These are phyloP conservation scores for Leavenworthia alabamica DNA, from an alignment of 345 rosid genomes.

Conservation along the genomic window DNA sequence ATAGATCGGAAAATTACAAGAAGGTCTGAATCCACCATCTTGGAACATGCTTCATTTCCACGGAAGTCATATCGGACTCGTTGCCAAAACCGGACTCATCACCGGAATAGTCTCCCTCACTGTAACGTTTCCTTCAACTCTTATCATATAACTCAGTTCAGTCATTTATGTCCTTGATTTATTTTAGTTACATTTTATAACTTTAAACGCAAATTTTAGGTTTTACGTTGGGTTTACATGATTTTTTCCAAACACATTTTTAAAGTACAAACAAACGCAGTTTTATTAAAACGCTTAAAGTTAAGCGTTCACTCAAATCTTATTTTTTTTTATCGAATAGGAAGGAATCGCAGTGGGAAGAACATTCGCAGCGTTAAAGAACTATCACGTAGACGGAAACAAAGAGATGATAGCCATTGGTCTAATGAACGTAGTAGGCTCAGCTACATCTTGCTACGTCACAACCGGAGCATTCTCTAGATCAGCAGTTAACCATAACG, in stretches of 20 bases:
- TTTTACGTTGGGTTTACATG: not conserved
- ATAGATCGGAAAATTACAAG: slow-evolving; percentile 78
- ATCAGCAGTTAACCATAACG: slow-evolving; percentile 90
- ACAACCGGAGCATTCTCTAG: slow-evolving; percentile 90
- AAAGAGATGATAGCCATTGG: slow-evolving; percentile 99
- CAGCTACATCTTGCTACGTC: slow-evolving; percentile 88
- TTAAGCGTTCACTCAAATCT: too few species aligned
- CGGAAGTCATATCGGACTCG: slow-evolving; percentile 65
- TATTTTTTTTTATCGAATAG: slow-evolving; percentile 35
- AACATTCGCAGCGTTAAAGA: slow-evolving; percentile 82
- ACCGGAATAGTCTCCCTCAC: slow-evolving; percentile 96
- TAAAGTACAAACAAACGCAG: too few species aligned
- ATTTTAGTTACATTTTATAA: not conserved
- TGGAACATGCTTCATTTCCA: slow-evolving; percentile 79
- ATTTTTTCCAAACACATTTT: not conserved
- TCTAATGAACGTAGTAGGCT: slow-evolving; percentile 86
- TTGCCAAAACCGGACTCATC: slow-evolving; percentile 65
- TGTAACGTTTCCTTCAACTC: slow-evolving; percentile 31
- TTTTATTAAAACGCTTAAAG: not conserved
- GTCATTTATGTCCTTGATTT: not conserved
- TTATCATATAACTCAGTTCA: too few species aligned
- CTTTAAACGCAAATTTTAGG: too few species aligned
- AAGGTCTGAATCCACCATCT: slow-evolving; percentile 92
- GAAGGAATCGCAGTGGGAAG: slow-evolving; percentile 99
- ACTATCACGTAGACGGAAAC: slow-evolving; percentile 92